Conservation (phyloP, 371 early-diverging fungal species). For the Phascolomyces articulosus region DNA sequence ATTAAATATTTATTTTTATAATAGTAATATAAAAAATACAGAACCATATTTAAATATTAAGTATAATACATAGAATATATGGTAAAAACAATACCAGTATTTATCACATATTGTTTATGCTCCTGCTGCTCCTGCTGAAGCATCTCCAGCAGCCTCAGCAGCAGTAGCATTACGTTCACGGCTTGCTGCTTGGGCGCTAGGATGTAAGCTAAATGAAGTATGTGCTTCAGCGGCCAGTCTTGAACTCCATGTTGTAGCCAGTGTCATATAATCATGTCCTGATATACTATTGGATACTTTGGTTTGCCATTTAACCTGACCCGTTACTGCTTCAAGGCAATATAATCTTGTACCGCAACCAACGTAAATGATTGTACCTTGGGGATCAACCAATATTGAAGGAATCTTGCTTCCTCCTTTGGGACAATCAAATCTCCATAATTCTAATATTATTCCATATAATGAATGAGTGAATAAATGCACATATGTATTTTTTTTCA, state of each 20-base stretch:
- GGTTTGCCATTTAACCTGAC: constrained; percentile 21
- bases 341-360: constrained; percentile 30
- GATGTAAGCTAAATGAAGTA: constrained; percentile 12
- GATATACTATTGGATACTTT: constrained; percentile 15
- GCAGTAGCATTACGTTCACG: not conserved
- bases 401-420: constrained; percentile 30
- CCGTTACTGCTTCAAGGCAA: constrained; percentile 23
- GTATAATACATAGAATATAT: too few relatives aligned
- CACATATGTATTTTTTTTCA: too few relatives aligned
- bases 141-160: not conserved
- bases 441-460: not conserved
- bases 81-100: too few relatives aligned
- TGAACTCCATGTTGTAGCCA: constrained; percentile 33
- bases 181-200: not conserved
- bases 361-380: constrained; percentile 16
- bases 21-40: too few relatives aligned
- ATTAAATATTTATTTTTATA: too few relatives aligned
- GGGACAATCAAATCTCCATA: constrained; percentile 35
- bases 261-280: constrained; percentile 23
- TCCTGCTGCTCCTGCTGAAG: not conserved
- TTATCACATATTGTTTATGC: too few relatives aligned
- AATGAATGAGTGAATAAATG: too few relatives aligned
- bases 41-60: too few relatives aligned
- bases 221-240: constrained; percentile 27
- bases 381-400: constrained; percentile 20